These are phyloP conservation scores for Suillus bovinus DNA, from an alignment of 768 basidiomycete species.

Conservation along the genomic window DNA sequence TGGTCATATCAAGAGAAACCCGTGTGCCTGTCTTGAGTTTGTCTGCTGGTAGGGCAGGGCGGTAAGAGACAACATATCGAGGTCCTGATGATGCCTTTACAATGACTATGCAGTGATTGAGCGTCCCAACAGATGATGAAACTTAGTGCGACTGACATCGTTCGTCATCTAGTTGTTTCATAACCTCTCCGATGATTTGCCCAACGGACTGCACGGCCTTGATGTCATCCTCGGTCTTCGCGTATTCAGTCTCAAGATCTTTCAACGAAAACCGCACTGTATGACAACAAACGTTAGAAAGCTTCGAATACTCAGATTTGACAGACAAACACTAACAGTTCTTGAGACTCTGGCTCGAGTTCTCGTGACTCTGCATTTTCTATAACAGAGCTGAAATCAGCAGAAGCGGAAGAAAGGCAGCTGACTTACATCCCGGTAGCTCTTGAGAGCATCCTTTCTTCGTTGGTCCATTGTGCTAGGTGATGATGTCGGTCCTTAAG, in stretches of 20 bases:
- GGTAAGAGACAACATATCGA: conserved; percentile 96
- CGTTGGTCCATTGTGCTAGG: conserved; percentile 66
- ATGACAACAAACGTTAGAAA: conserved; percentile 4
- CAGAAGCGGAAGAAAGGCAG: background rate
- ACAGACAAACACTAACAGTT: conserved; percentile 61
- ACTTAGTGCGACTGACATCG: conserved; percentile 63
- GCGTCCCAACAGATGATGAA: background rate
- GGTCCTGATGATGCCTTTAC: conserved; percentile 99
- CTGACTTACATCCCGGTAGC: conserved; percentile 66
- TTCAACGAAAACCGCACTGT: conserved; percentile 90
- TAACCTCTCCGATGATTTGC: conserved; percentile 98
- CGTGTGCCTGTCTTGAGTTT: conserved; percentile 94
- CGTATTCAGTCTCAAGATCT: conserved; percentile 84
- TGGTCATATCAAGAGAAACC: conserved; percentile 99
- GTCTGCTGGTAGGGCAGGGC: conserved; percentile 85
- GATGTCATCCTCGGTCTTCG: conserved; percentile 97
- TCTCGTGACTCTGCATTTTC: conserved; percentile 96
- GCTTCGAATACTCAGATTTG: background rate
- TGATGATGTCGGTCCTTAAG: conserved; percentile 19
- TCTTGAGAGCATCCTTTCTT: conserved; percentile 70
- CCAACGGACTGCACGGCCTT: conserved; percentile 99
- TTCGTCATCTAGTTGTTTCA: conserved; percentile 98
- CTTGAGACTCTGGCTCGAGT: conserved; percentile 85
- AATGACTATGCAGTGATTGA: conserved; percentile 61
- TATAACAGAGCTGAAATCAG: conserved; percentile 34